phyloP scores from a whole-genome alignment of 306 rosid species.

The Acacia confusa region DNA sequence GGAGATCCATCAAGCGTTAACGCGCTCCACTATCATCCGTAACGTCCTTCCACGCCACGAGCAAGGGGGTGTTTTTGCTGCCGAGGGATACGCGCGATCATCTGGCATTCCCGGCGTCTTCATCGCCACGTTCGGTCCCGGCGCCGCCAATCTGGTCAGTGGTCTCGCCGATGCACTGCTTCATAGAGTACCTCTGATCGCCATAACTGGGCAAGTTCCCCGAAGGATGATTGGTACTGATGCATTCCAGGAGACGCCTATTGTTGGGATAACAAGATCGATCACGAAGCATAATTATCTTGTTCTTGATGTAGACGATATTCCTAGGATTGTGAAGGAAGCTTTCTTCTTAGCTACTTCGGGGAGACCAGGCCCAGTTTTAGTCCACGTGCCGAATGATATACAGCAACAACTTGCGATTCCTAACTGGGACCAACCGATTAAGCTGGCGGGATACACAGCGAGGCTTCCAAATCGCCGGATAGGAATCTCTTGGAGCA shows the following conservation, averaged over 20 bases:
- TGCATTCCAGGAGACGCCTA: conserved; percentile 87
- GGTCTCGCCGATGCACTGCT: conserved; percentile 81
- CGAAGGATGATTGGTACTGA: conserved; percentile 92
- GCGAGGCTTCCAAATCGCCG: conserved; percentile 58
- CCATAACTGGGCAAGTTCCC: conserved; percentile 87
- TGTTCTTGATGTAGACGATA: conserved; percentile 79
- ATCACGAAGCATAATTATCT: conserved; percentile 87
- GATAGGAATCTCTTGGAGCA: conserved; percentile 47
- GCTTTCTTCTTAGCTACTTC: conserved; percentile 74
- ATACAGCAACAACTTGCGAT: conserved; percentile 78
- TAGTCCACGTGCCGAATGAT: conserved; percentile 81
- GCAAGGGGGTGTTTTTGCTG: background rate
- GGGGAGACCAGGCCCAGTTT: conserved; percentile 83
- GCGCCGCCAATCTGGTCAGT: conserved; percentile 87
- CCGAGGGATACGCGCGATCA: conserved; percentile 71
- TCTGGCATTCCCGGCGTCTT: conserved; percentile 77
- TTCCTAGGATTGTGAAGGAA: conserved; percentile 75
- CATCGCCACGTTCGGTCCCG: conserved; percentile 89
- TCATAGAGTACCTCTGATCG: conserved; percentile 71
- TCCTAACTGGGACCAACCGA: conserved; percentile 71
- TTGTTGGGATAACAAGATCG: conserved; percentile 89
- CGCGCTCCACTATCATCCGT: background rate
- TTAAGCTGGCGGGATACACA: conserved; percentile 60
- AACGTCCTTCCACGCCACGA: conserved; percentile 5
- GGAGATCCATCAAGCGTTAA: conserved; percentile 14